These are phyloP conservation scores for Echites panduratus DNA, from an alignment of 257 asterid genomes.

Conservation along the genomic window DNA sequence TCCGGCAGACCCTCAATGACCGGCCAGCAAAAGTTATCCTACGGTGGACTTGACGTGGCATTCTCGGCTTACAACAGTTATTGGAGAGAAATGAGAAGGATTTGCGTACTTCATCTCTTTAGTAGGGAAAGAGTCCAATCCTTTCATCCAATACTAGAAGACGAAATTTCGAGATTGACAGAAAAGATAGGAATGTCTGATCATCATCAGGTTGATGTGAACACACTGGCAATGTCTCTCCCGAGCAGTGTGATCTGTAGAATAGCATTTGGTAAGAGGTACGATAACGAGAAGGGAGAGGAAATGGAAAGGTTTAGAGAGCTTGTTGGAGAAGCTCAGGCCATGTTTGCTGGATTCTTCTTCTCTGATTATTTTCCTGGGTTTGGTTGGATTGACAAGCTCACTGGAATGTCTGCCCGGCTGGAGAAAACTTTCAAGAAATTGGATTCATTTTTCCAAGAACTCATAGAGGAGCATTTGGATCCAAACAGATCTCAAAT, in stretches of 20 bases:
- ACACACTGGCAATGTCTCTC: background rate
- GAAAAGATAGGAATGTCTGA: background rate
- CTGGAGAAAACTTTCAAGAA: slow-evolving; percentile 16
- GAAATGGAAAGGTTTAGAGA: slow-evolving; percentile 6
- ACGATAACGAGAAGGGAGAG: background rate
- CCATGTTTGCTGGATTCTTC: slow-evolving; percentile 15
- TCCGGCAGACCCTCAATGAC: slow-evolving; percentile 5
- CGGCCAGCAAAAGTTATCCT: slow-evolving; percentile 7
- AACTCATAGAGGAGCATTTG: slow-evolving; percentile 20
- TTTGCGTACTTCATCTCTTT: slow-evolving; percentile 7
- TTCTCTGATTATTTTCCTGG: slow-evolving; percentile 18
- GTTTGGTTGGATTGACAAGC: slow-evolving; percentile 19
- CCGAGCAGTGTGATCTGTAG: slow-evolving; percentile 2
- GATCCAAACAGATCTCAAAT: slow-evolving; percentile 6
- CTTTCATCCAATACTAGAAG: slow-evolving; percentile 1
- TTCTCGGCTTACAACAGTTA: slow-evolving; percentile 5
- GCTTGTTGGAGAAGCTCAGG: slow-evolving; percentile 1
- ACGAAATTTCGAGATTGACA: background rate
- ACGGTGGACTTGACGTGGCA: slow-evolving; percentile 7
- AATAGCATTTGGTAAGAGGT: slow-evolving; percentile 14
- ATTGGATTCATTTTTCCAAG: slow-evolving; percentile 15
- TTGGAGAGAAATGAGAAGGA: slow-evolving; percentile 9
- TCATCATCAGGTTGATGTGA: background rate
- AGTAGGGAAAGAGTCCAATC: slow-evolving; percentile 7
- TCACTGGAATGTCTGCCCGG: slow-evolving; percentile 12